These are phyloP conservation scores for Leccinum barrowsii DNA, from an alignment of 768 basidiomycete genomes.

Conservation along the genomic window DNA sequence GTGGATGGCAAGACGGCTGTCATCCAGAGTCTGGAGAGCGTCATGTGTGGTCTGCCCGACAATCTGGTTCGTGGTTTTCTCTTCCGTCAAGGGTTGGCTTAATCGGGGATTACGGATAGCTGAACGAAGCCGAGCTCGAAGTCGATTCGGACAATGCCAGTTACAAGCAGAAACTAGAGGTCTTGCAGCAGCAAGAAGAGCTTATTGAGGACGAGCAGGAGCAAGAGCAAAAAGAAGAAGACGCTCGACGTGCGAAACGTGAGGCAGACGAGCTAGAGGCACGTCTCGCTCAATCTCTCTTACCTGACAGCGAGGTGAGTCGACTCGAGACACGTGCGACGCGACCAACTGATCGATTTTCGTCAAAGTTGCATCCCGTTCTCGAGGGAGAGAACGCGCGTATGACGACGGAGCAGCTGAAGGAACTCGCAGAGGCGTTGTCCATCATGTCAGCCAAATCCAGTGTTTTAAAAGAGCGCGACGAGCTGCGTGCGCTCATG, in stretches of 20 bases:
- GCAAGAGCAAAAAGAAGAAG: conserved; percentile 93
- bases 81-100: neutral
- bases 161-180: conserved; percentile 98
- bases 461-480: conserved; percentile 92
- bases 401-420: conserved; percentile 95
- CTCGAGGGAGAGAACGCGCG: conserved; percentile 68
- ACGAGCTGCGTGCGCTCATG: conserved; percentile 88
- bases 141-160: conserved; percentile 91
- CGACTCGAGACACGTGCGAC: neutral
- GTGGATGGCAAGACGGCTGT: conserved; percentile 83
- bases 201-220: conserved; percentile 99
- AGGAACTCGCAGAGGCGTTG: conserved; percentile 89
- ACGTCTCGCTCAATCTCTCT: conserved; percentile 71
- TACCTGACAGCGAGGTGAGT: conserved; percentile 87
- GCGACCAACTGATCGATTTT: neutral
- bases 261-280: conserved; percentile 80
- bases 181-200: conserved; percentile 96
- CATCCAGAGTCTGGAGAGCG: conserved; percentile 80
- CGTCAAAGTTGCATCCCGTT: conserved; percentile 59
- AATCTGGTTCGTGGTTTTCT: conserved; percentile 66
- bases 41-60: conserved; percentile 89
- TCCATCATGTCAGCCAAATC: conserved; percentile 90
- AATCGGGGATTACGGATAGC: conserved; percentile 39
- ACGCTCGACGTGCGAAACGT: conserved; percentile 81
- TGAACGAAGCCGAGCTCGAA: conserved; percentile 96